These are phyloP conservation scores for Geotrichum reessii DNA, from an alignment of 1,139 yeast genomes.

Conservation along the genomic window DNA sequence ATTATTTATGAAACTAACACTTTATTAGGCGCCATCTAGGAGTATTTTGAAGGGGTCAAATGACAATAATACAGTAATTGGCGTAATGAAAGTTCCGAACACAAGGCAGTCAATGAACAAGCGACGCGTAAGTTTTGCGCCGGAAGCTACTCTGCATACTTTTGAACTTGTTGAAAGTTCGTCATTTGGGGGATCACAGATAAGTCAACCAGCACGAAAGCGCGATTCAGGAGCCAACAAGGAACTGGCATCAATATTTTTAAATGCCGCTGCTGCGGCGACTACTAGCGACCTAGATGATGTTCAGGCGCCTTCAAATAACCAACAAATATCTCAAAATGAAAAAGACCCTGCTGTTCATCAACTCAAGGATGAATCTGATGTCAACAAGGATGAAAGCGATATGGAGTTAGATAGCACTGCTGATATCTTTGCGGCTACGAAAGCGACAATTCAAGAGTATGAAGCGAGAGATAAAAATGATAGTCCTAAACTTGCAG, in stretches of 20 bases:
- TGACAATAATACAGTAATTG: constrained; percentile 28
- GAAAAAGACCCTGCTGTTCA: not conserved
- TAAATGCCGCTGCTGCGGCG: not conserved
- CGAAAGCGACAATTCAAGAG: constrained; percentile 8
- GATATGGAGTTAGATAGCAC: constrained; percentile 22
- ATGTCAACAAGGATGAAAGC: constrained; percentile 16
- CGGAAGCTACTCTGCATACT: constrained; percentile 44
- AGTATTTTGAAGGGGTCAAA: constrained; percentile 25
- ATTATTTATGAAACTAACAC: not conserved
- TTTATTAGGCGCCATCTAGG: constrained; percentile 22
- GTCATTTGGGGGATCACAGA: constrained; percentile 15
- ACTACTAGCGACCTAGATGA: not conserved
- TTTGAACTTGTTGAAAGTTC: constrained; percentile 15
- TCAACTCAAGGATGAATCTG: not conserved
- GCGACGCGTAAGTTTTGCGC: constrained; percentile 47
- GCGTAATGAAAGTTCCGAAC: constrained; percentile 23
- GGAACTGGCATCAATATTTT: constrained; percentile 15
- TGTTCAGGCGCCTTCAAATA: not conserved
- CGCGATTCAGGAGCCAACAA: constrained; percentile 7
- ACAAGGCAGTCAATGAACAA: constrained; percentile 16
- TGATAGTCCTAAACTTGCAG: constrained; percentile 2
- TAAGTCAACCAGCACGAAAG: constrained; percentile 13
- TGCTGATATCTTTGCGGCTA: constrained; percentile 20
- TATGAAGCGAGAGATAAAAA: not conserved
- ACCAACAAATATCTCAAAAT: not conserved